Evolutionary conservation across 805 yeast species (phyloP).

Genomic region (Candida endomychidarum): DNA sequence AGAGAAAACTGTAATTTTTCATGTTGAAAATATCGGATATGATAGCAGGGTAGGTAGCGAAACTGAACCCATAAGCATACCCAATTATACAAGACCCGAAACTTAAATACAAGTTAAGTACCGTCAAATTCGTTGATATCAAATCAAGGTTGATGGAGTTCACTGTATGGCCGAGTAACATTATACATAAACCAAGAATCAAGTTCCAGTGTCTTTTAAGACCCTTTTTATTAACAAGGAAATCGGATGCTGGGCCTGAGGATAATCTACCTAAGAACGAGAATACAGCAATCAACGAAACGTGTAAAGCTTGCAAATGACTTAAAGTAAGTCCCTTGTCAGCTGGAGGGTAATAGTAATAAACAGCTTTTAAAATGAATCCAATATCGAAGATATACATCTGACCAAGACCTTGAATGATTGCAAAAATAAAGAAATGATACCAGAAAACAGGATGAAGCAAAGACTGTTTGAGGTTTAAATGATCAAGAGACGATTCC

Average conservation of each 20-base stretch:
- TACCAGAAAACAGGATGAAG: slow-evolving; percentile 32
- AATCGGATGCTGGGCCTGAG: slow-evolving; percentile 34
- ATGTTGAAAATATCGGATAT: slow-evolving; percentile 33
- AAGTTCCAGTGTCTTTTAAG: slow-evolving; percentile 35
- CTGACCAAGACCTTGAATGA: slow-evolving; percentile 39
- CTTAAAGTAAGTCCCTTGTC: slow-evolving; percentile 16
- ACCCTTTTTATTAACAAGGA: slow-evolving; percentile 21
- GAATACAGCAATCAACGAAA: slow-evolving; percentile 30
- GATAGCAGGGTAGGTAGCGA: slow-evolving; percentile 35
- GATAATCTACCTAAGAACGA: slow-evolving; percentile 33
- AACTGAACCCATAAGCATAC: slow-evolving; percentile 35
- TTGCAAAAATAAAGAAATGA: slow-evolving; percentile 30
- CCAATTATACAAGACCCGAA: slow-evolving; percentile 29
- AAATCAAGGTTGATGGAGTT: slow-evolving; percentile 18
- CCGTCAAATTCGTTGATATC: slow-evolving; percentile 13
- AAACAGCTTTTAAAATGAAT: slow-evolving; percentile 29
- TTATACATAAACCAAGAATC: slow-evolving; percentile 25
- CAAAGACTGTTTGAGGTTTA: slow-evolving; percentile 22
- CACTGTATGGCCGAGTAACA: slow-evolving; percentile 30
- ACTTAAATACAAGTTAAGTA: slow-evolving; percentile 21
- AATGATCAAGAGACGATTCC: slow-evolving; percentile 15
- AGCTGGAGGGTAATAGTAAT: slow-evolving; percentile 19
- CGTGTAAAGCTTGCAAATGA: slow-evolving; percentile 32
- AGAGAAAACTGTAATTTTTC: slow-evolving; percentile 32
- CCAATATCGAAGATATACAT: slow-evolving; percentile 39